These are phyloP conservation scores for Ceratobasidium sp. DNA, from an alignment of 1,284 basidiomycete genomes.

Conservation along the genomic window DNA sequence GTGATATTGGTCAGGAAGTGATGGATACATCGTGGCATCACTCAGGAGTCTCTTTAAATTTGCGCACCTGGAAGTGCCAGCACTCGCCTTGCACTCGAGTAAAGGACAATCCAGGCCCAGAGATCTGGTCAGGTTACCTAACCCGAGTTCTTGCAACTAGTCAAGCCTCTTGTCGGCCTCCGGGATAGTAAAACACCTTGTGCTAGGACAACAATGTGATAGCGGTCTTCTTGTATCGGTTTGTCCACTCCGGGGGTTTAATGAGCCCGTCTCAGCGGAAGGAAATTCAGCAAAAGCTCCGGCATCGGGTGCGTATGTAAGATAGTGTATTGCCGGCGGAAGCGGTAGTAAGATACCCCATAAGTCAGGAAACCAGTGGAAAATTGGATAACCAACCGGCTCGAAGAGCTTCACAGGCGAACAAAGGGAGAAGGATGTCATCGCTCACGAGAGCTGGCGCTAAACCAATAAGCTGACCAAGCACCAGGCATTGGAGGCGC, in stretches of 20 bases:
- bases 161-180: background rate
- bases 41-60: background rate
- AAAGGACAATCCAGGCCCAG: conserved; percentile 11
- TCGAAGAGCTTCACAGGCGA: background rate
- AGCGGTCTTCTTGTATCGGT: background rate
- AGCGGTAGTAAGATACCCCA: conserved; percentile 12
- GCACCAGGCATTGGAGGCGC: conserved; percentile 13
- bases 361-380: conserved; percentile 20
- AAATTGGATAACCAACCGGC: conserved; percentile 2
- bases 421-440: background rate
- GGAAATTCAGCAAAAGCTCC: background rate
- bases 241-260: conserved; percentile 15
- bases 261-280: conserved; percentile 6
- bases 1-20: background rate
- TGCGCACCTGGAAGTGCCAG: background rate
- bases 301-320: background rate
- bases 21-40: conserved; percentile 12
- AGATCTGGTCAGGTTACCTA: conserved; percentile 4
- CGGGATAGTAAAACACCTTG: background rate
- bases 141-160: conserved; percentile 2
- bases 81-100: background rate
- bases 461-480: conserved; percentile 23
- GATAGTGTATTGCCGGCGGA: background rate
- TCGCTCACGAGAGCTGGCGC: background rate
- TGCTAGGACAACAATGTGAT: conserved; percentile 16